These are phyloP conservation scores for Metschnikowia kunwiensis DNA, from an alignment of 805 yeast species.

Conservation along the genomic window DNA sequence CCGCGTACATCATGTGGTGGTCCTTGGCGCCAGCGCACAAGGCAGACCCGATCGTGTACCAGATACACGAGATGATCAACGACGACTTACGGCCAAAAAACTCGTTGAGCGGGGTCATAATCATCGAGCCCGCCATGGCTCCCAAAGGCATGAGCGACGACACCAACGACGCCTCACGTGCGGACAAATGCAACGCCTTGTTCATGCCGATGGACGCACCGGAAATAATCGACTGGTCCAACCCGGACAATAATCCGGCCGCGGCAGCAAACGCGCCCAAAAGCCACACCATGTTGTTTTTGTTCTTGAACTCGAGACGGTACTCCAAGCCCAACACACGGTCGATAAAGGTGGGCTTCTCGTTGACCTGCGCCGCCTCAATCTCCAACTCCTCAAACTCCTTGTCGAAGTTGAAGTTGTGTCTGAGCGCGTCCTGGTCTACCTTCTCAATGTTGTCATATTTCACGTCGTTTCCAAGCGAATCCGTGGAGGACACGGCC, in stretches of 20 bases:
- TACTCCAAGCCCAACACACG: slow-evolving; percentile 36
- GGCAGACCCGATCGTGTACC: slow-evolving; percentile 60
- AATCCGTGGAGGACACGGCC: slow-evolving; percentile 20
- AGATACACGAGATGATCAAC: slow-evolving; percentile 53
- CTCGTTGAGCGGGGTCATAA: slow-evolving; percentile 58
- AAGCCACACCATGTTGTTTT: slow-evolving; percentile 39
- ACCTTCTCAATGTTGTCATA: slow-evolving; percentile 23
- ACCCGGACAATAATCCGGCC: slow-evolving; percentile 64
- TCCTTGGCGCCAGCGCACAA: slow-evolving; percentile 45
- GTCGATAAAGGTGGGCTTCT: slow-evolving; percentile 34
- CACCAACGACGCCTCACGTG: slow-evolving; percentile 49
- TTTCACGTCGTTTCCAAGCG: slow-evolving; percentile 13
- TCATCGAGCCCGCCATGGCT: slow-evolving; percentile 59
- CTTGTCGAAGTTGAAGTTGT: slow-evolving; percentile 32
- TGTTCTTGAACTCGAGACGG: slow-evolving; percentile 43
- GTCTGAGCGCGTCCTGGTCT: slow-evolving; percentile 29
- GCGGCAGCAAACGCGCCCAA: slow-evolving; percentile 58
- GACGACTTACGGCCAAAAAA: slow-evolving; percentile 54
- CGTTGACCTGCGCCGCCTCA: slow-evolving; percentile 28
- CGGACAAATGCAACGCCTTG: slow-evolving; percentile 36
- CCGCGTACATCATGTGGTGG: slow-evolving; percentile 45
- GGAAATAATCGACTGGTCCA: slow-evolving; percentile 64
- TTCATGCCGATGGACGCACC: slow-evolving; percentile 59
- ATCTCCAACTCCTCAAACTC: slow-evolving; percentile 34
- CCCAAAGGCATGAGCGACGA: slow-evolving; percentile 67